Evolutionary conservation across 257 asterid species (phyloP).

Genomic region (Knoxia roxburghii): DNA sequence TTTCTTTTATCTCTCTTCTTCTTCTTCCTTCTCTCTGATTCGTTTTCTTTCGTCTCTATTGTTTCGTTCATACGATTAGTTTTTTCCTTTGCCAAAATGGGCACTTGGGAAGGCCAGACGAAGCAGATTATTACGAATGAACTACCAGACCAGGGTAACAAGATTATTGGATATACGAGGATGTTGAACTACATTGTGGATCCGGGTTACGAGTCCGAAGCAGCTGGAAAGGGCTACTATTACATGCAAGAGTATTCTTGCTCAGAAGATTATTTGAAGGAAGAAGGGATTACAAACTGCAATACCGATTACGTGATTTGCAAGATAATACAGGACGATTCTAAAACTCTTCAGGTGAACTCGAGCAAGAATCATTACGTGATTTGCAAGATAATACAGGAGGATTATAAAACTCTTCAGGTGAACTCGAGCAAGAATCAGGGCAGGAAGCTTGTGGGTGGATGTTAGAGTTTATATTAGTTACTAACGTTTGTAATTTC

Average conservation of each 20-base stretch:
- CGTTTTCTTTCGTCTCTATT: too few species aligned
- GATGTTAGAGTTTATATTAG: too few species aligned
- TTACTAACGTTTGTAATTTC: too few species aligned
- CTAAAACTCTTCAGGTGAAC: neutral
- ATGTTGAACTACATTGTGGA: neutral
- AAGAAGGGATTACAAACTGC: slow-evolving; percentile 41
- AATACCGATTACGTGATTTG: neutral
- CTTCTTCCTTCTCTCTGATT: too few species aligned
- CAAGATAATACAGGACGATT: neutral
- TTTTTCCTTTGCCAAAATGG: too few species aligned
- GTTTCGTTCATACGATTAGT: too few species aligned
- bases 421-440: too few species aligned
- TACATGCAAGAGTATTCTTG: neutral
- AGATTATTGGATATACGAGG: neutral
- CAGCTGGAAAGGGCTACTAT: neutral
- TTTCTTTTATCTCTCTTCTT: too few species aligned
- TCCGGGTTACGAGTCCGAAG: neutral
- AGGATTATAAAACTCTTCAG: neutral
- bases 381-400: neutral
- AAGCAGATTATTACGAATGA: neutral
- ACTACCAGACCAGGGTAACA: neutral
- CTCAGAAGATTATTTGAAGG: slow-evolving; percentile 17
- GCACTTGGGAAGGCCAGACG: neutral
- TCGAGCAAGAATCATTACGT: neutral
- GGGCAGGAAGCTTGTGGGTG: too few species aligned